These are phyloP conservation scores for Leccinum broughii DNA, from an alignment of 768 basidiomycete species.

Conservation along the genomic window DNA sequence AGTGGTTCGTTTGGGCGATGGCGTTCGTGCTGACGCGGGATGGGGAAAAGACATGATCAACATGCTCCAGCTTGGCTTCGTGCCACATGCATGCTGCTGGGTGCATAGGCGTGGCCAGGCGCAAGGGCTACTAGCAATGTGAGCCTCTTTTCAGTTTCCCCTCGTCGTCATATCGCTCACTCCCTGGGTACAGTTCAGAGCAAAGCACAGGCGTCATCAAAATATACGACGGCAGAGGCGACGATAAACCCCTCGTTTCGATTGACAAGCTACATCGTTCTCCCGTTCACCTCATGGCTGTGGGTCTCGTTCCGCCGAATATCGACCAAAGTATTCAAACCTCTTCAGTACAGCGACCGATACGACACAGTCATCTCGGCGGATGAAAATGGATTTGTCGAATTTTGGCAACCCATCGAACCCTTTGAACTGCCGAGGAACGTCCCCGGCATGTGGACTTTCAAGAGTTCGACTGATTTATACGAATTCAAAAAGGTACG, in stretches of 20 bases:
- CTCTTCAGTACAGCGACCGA: conserved; percentile 77
- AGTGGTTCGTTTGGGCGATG: conserved; percentile 7
- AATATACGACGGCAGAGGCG: conserved; percentile 91
- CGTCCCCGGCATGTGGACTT: conserved; percentile 81
- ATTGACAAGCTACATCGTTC: conserved; percentile 79
- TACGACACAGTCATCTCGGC: conserved; percentile 93
- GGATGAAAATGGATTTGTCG: conserved; percentile 92
- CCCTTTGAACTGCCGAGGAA: conserved; percentile 84
- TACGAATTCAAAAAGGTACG: conserved; percentile 97
- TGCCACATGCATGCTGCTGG: conserved; percentile 92
- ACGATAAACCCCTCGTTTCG: conserved; percentile 72
- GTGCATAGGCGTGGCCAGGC: conserved; percentile 88
- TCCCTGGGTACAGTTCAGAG: conserved; percentile 64
- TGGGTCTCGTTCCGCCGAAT: conserved; percentile 39
- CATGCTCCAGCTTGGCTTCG: conserved; percentile 87
- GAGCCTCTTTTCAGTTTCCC: conserved; percentile 35
- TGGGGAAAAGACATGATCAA: conserved; percentile 89
- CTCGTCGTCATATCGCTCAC: conserved; percentile 9
- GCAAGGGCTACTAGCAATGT: conserved; percentile 87
- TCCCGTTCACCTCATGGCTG: conserved; percentile 90
- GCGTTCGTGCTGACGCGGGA: not conserved
- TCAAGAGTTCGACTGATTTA: conserved; percentile 87
- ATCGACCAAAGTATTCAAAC: conserved; percentile 1
- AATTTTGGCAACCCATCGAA: conserved; percentile 93
- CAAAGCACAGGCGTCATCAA: conserved; percentile 69